Percentiles rank a stretch among this genome's conserved stretches.
These are phyloP conservation scores for Colletotrichum tofieldiae DNA, from an alignment of 2,329 filamentous ascomycete species.

Conservation along the genomic window DNA sequence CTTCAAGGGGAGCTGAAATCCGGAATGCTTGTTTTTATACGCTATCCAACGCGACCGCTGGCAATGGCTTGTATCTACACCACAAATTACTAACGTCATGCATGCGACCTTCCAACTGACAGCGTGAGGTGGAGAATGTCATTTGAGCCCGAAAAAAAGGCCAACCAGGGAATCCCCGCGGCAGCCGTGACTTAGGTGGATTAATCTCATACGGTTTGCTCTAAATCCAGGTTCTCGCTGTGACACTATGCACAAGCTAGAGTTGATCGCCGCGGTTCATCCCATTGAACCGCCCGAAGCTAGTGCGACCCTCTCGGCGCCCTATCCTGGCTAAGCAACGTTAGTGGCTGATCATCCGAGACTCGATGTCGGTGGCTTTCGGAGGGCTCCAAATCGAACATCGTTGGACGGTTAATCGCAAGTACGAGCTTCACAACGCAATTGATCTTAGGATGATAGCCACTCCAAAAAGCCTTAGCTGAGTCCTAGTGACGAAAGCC, in stretches of 20 bases:
- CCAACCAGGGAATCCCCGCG: too few species aligned
- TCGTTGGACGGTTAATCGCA: too few species aligned
- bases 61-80: not conserved
- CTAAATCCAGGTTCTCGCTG: not conserved
- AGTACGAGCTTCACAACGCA: not conserved
- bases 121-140: not conserved
- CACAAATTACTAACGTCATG: not conserved
- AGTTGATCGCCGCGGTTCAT: not conserved
- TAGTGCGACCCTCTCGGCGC: not conserved
- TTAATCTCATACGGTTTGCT: not conserved
- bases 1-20: not conserved
- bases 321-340: not conserved
- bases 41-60: not conserved
- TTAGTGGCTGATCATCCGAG: not conserved
- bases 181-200: not conserved
- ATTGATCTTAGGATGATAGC: not conserved
- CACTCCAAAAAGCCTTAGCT: not conserved
- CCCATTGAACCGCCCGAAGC: not conserved
- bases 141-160: not conserved
- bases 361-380: conserved; percentile 1
- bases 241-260: not conserved
- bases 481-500: not conserved
- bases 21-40: not conserved
- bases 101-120: too few species aligned
- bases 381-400: not conserved